Evolutionary conservation across 208 protist species (phyloP).

Genomic region (Acanthamoeba quina): DNA sequence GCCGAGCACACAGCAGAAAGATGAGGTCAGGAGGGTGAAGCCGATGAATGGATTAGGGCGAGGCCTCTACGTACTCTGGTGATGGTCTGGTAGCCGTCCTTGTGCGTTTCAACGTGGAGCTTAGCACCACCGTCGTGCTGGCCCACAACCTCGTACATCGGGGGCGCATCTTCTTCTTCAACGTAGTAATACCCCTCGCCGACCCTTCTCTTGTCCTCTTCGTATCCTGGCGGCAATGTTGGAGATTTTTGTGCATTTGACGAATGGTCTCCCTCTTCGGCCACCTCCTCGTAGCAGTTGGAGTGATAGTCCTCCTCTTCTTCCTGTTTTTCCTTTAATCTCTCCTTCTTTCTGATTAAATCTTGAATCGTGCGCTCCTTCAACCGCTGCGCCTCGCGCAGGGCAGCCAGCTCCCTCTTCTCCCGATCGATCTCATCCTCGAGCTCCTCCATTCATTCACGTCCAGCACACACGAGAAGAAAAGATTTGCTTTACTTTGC

Average conservation of each 20-base stretch:
- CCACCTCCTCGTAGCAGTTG: conserved; percentile 23
- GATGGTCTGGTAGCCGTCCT: background rate
- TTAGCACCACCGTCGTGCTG: background rate
- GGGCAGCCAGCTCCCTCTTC: background rate
- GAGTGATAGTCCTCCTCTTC: background rate
- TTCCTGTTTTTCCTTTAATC: conserved; percentile 4
- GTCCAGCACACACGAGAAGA: background rate
- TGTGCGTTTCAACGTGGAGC: background rate
- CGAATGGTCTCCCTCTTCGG: background rate
- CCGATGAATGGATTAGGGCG: too few species aligned
- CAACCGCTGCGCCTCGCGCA: background rate
- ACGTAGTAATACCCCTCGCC: conserved; percentile 39
- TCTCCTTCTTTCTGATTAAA: background rate
- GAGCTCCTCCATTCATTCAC: background rate
- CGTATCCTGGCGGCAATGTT: background rate
- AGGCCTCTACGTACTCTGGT: background rate
- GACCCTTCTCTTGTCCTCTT: background rate
- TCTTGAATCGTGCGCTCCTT: conserved; percentile 23
- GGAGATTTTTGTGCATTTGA: background rate
- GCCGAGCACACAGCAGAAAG: too few species aligned
- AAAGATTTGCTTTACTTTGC: too few species aligned
- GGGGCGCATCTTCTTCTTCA: background rate
- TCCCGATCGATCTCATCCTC: conserved; percentile 33
- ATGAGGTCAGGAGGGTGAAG: background rate
- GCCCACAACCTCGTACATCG: background rate